phyloP scores from a whole-genome alignment of 495 filamentous ascomycete genomes.

The Choiromyces venosus region DNA sequence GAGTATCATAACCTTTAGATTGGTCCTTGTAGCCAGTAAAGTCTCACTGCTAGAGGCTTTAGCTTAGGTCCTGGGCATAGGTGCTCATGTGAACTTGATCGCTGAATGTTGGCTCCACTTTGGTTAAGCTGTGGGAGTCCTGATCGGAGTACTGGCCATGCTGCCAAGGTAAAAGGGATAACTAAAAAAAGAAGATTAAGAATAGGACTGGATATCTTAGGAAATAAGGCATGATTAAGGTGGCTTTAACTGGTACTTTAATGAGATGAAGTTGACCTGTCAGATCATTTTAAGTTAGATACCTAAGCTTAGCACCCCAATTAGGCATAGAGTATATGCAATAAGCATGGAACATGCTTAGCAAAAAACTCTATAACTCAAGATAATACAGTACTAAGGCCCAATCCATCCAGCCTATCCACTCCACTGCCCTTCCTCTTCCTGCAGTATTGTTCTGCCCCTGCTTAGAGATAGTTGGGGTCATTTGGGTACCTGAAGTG shows the following conservation, averaged over 20 bases:
- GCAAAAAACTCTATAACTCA: neutral
- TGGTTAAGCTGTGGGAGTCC: neutral
- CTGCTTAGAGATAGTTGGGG: too few species aligned
- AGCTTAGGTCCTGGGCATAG: neutral
- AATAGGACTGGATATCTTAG: neutral
- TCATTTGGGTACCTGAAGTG: too few species aligned
- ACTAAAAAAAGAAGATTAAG: neutral
- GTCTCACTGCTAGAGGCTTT: neutral
- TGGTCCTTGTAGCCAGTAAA: neutral
- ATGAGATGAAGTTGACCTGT: neutral
- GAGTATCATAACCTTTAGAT: neutral
- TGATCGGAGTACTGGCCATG: neutral
- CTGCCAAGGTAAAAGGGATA: neutral
- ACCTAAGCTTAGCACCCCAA: neutral
- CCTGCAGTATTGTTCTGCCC: too few species aligned
- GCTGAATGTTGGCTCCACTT: neutral
- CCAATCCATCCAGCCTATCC: too few species aligned
- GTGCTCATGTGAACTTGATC: neutral
- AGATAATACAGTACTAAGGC: neutral
- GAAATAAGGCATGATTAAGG: neutral
- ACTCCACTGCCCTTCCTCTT: too few species aligned
- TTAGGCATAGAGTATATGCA: neutral
- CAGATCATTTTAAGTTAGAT: neutral
- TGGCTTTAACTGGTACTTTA: neutral
- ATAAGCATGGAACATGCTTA: neutral